Base-by-base conservation (phyloP, 192 early-diverging fungal genomes). In the Diversispora eburnea region DNA sequence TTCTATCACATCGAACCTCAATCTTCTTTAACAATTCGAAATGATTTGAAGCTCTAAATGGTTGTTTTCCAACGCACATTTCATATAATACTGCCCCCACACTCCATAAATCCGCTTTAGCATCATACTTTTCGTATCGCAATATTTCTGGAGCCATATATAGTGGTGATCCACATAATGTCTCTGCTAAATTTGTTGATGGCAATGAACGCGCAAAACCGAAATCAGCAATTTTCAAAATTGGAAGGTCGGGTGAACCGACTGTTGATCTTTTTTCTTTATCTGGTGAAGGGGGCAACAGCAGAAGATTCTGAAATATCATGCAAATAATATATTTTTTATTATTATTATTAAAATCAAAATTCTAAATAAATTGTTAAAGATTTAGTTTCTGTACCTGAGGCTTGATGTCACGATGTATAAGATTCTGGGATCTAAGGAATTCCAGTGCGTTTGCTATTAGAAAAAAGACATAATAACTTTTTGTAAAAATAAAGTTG, bases 341-440 rank as follows among this genome's bases (percentile, higher is more conserved):
- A n/a, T 22, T 71, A n/a, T 54, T 61, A 10, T 66, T 66, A 72
- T 54, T 5, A 47, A 25, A 10, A 54, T 42, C n/a, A 45, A 46
- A 51, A 25, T 22, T 74, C n/a, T 33, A 19, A 48, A 61, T 41
- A 62, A 15, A 58, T 58, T 20, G 20, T 19, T 20, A 57, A 75
- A 6, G 25, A 33, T 33, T 33, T 33, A 33, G 3, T 3, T 20
- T 20, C 10, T 74, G 33, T 85, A 92, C 90, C 88, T 95, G 97
- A 10, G 98, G 97, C 82, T 99, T 99, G 65, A 99, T 89, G 74
- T 99, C 98, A 45, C 98, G 82, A 84, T 99, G 98, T 43, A 99
- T 95, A 54, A 99, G 84, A 64, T 90, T 89, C 42, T 92, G 86
- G 46, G 91, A 88, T 2, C 94, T 83, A 64, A 99, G 80, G 73